Base-by-base conservation (phyloP, 2,329 filamentous ascomycete genomes). In the Xylaria polymorpha region DNA sequence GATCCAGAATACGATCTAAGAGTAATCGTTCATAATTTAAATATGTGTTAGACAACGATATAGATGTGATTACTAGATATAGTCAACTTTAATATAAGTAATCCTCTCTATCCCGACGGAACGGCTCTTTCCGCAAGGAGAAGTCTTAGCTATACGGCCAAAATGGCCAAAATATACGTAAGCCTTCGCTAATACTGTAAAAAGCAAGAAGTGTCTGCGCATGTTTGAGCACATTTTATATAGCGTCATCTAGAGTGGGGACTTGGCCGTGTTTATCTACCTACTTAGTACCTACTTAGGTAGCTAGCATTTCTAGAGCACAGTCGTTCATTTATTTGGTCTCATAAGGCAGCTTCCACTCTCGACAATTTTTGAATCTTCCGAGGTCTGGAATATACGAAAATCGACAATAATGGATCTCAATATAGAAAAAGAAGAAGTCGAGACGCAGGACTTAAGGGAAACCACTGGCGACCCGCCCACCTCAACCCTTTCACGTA, bases 201-300 rank as follows among this genome's bases (percentile, higher is more conserved):
- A n/a, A 10, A 14, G 14, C 41, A 20, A n/a, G 32, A 8, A 41
- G 12, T n/a, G 12, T n/a, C 22, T 61, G 57, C 61, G 58, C 64
- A 57, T 10, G 50, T 61, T 66, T 57, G 56, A 44, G 55, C 56
- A 60, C 12, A 22, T 55, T 61, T 39, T 22, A 22, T 25, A 50
- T 18, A 44, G 35, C 39, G 51, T 32, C 39, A 3, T 32, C 14
- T 35, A 15, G n/a, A 22, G 61, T 44, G 61, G 61, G 50, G 48
- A 8, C 50, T 39, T 25, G 1, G n/a, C 6, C 7, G 14, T 48
- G n/a, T 39, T 29, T 29, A 29, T 48, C 12, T 9, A n/a, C n/a
- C n/a, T n/a, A n/a, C n/a, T n/a, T n/a, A n/a, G n/a, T n/a, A n/a
- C n/a, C n/a, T n/a, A n/a, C n/a, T n/a, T n/a, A n/a, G n/a, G n/a